phyloP scores from a whole-genome alignment of 202 grass and related monocot species.

The Setaria italica region DNA sequence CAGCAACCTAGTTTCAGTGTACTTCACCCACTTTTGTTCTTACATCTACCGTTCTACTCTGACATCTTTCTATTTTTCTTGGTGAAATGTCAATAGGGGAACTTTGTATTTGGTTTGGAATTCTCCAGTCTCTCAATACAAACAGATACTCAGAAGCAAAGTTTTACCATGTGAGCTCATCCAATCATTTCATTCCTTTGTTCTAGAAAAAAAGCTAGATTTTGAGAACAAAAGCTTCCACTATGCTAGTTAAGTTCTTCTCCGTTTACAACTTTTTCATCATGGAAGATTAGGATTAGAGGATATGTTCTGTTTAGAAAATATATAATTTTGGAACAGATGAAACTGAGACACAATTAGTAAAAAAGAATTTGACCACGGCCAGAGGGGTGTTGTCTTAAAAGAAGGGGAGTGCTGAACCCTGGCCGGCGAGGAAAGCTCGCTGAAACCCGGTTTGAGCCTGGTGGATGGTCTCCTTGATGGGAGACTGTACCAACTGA shows the following conservation, averaged over 20 bases:
- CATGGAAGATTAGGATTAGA: slow-evolving; percentile 31
- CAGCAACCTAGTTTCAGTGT: slow-evolving; percentile 14
- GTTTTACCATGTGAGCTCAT: slow-evolving; percentile 69
- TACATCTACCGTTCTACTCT: slow-evolving; percentile 34
- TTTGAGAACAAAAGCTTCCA: slow-evolving; percentile 42
- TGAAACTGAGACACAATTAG: slow-evolving; percentile 21
- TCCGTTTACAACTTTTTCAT: slow-evolving; percentile 28
- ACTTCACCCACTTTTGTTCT: slow-evolving; percentile 17
- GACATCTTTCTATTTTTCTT: slow-evolving; percentile 49
- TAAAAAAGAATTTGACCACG: background rate
- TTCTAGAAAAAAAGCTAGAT: slow-evolving; percentile 30
- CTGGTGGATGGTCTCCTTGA: background rate
- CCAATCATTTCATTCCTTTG: slow-evolving; percentile 19
- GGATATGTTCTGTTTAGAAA: slow-evolving; percentile 16
- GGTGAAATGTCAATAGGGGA: slow-evolving; percentile 59
- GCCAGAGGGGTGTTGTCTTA: background rate
- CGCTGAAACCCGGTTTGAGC: background rate
- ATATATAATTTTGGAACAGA: slow-evolving; percentile 33
- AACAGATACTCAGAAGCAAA: slow-evolving; percentile 83
- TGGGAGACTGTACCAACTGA: background rate
- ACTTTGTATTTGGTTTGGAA: slow-evolving; percentile 84
- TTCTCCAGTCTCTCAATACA: slow-evolving; percentile 83
- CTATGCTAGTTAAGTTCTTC: slow-evolving; percentile 42
- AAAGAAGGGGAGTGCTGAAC: background rate
- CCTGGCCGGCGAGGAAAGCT: background rate